Percentiles rank a stretch among this genome's conserved stretches.
Conservation (phyloP, 495 filamentous ascomycete genomes). For the Poronia punctata region DNA sequence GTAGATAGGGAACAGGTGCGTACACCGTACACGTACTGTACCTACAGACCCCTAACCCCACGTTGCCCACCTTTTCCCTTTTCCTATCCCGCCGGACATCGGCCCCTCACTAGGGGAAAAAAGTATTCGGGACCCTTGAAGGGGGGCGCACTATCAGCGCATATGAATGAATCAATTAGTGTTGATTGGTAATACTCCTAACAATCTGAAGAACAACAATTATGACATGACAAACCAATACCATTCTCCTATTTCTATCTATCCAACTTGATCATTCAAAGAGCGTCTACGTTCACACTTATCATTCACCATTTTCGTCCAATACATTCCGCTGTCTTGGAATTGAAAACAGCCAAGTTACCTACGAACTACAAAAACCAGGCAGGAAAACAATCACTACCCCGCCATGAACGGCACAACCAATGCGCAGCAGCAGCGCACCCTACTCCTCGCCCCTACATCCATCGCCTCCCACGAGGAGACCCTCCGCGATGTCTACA, state of each 20-base stretch:
- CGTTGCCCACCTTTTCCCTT: too few species aligned
- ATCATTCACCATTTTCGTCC: too few species aligned
- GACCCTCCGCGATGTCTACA: constrained; percentile 36
- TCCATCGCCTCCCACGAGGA: constrained; percentile 45
- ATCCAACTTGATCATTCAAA: too few species aligned
- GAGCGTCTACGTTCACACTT: too few species aligned
- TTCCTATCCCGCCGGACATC: constrained; percentile 8
- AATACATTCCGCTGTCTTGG: too few species aligned
- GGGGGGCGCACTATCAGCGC: too few species aligned
- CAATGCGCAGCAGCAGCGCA: constrained; percentile 32
- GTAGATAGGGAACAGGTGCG: too few species aligned
- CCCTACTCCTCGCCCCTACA: constrained; percentile 49
- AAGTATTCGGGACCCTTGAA: neutral
- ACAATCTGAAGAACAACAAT: neutral
- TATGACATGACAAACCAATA: neutral
- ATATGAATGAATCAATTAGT: neutral
- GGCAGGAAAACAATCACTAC: neutral
- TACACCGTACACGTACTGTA: too few species aligned
- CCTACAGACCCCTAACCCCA: too few species aligned
- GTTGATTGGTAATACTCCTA: constrained; percentile 6
- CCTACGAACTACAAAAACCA: neutral
- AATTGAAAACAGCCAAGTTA: too few species aligned
- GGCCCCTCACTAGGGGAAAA: constrained; percentile 5
- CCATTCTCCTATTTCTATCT: neutral
- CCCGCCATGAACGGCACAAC: constrained; percentile 11